Percentiles rank a stretch among this genome's conserved stretches.
Conservation (phyloP, 495 filamentous ascomycete genomes). For the Penicillium alfredii region DNA sequence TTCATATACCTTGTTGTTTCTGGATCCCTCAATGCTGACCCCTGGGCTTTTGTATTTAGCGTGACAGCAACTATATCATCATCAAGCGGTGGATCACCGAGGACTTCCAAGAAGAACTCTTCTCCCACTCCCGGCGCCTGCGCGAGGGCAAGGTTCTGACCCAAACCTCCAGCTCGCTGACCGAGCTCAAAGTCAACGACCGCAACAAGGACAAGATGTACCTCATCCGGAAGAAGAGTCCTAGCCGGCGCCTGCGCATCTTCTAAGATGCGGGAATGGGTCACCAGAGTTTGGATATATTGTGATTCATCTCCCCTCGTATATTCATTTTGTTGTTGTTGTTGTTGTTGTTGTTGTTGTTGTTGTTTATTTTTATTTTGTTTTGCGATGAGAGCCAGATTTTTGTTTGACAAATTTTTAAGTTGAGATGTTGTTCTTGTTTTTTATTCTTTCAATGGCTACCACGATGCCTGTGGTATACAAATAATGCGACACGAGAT, state of each 20-base stretch:
- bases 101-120: conserved; percentile 65
- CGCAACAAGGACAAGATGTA: conserved; percentile 49
- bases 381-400: conserved; percentile 9
- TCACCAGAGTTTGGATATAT: background rate
- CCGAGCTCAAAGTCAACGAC: conserved; percentile 46
- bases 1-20: background rate
- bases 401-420: conserved; percentile 15
- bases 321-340: conserved; percentile 5
- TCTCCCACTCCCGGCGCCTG: conserved; percentile 60
- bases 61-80: conserved; percentile 65
- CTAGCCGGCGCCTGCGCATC: conserved; percentile 27
- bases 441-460: conserved; percentile 2
- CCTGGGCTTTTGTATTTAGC: conserved; percentile 12
- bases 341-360: conserved; percentile 6
- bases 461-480: conserved; percentile 9
- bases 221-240: conserved; percentile 59
- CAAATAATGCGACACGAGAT: conserved; percentile 26
- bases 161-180: conserved; percentile 40
- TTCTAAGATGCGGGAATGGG: too few species aligned
- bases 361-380: conserved; percentile 8
- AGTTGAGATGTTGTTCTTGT: conserved; percentile 22
- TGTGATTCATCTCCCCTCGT: conserved; percentile 1
- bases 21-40: too few species aligned
- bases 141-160: conserved; percentile 47
- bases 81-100: conserved; percentile 73